Percentiles rank a stretch among this genome's conserved stretches.
Evolutionary conservation across 805 yeast genomes (phyloP).

Genomic region (Metschnikowia kofuensis): DNA sequence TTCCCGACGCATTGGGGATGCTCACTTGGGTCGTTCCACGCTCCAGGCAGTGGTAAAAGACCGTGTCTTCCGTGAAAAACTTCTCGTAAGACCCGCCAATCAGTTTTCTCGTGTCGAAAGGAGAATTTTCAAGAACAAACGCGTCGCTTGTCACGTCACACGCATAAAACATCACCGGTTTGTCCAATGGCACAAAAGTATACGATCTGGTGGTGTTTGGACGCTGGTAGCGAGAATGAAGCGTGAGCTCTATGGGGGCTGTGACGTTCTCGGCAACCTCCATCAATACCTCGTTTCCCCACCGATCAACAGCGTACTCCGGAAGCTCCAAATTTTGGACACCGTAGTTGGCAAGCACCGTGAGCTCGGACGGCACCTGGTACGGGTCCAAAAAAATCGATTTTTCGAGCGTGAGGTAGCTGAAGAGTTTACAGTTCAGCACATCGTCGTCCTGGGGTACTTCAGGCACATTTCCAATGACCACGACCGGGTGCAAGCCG

Average conservation of each 20-base stretch:
- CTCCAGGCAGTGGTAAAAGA: conserved; percentile 31
- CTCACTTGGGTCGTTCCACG: conserved; percentile 7
- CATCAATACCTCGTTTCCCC: conserved; percentile 41
- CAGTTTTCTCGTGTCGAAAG: conserved; percentile 29
- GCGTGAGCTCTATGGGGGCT: conserved; percentile 20
- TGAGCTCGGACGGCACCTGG: conserved; percentile 28
- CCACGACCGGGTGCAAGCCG: conserved; percentile 39
- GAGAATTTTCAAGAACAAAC: conserved; percentile 30
- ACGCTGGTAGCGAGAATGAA: conserved; percentile 42
- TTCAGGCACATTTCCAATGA: conserved; percentile 10
- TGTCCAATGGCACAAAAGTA: conserved; percentile 16
- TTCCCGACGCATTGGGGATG: conserved; percentile 15
- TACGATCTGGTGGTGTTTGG: conserved; percentile 19
- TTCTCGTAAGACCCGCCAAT: conserved; percentile 36
- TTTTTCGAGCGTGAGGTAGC: conserved; percentile 30
- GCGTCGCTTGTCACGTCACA: conserved; percentile 32
- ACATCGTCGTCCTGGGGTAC: conserved; percentile 24
- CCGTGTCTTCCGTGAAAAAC: conserved; percentile 39
- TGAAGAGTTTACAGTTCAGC: conserved; percentile 29
- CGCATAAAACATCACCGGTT: conserved; percentile 35
- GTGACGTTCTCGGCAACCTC: conserved; percentile 19
- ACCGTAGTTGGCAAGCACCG: conserved; percentile 29
- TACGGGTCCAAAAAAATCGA: conserved; percentile 38
- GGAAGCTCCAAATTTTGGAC: conserved; percentile 39
- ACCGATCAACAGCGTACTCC: conserved; percentile 31